phyloP scores from a whole-genome alignment of 176 grass and related monocot genomes.

The Typha latifolia region DNA sequence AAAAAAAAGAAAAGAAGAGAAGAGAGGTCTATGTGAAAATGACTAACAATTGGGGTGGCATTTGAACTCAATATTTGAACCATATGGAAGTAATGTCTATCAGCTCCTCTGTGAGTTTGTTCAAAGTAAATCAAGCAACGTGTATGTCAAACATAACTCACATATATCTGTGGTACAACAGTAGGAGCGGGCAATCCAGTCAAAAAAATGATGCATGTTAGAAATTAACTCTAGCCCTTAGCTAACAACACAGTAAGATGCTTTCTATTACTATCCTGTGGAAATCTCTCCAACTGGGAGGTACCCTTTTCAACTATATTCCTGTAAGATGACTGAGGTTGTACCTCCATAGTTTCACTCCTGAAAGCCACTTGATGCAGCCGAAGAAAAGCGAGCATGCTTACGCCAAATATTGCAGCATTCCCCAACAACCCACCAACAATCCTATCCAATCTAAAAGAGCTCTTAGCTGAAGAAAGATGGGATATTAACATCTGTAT shows the following conservation, averaged over 20 bases:
- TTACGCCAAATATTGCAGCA: conserved; percentile 55
- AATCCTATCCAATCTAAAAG: conserved; percentile 30
- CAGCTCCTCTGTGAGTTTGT: too few species aligned
- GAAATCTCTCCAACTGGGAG: conserved; percentile 25
- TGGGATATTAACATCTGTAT: conserved; percentile 38
- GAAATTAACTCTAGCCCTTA: conserved; percentile 33
- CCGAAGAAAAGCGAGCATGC: conserved; percentile 66
- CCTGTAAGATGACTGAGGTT: conserved; percentile 13
- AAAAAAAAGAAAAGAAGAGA: too few species aligned
- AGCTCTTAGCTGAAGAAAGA: conserved; percentile 44
- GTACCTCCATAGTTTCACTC: conserved; percentile 16
- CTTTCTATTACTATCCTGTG: conserved; percentile 27
- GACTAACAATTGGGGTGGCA: too few species aligned
- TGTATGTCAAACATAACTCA: too few species aligned
- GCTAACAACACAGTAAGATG: conserved; percentile 50
- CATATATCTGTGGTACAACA: too few species aligned
- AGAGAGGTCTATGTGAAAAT: too few species aligned
- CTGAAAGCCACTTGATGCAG: conserved; percentile 49
- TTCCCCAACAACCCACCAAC: conserved; percentile 48
- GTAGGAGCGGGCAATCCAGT: too few species aligned
- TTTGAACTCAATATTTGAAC: too few species aligned
- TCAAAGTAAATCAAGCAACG: too few species aligned
- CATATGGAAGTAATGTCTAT: too few species aligned
- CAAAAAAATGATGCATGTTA: too few species aligned
- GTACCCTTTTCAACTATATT: conserved; percentile 26